phyloP scores from a whole-genome alignment of 2,329 filamentous ascomycete species.

The Pezicula radicicola region DNA sequence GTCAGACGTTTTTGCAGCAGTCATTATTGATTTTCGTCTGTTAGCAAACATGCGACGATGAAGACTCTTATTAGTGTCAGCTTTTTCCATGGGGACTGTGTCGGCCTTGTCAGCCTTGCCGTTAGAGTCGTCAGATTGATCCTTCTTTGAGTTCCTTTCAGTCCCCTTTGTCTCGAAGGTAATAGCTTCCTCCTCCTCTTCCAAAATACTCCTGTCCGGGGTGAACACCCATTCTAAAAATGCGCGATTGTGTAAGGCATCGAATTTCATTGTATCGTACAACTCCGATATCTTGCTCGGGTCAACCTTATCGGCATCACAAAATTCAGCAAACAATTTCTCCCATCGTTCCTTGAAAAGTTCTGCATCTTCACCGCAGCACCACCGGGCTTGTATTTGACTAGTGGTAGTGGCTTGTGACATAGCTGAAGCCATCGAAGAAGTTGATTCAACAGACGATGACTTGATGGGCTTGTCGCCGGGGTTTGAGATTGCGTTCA shows the following conservation, averaged over 20 bases:
- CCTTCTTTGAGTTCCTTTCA: conserved; percentile 20
- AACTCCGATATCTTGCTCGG: conserved; percentile 98
- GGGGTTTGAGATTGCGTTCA: conserved; percentile 53
- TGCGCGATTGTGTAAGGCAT: conserved; percentile 92
- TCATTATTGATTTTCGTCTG: conserved; percentile 58
- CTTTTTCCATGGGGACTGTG: conserved; percentile 19
- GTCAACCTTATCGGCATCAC: conserved; percentile 95
- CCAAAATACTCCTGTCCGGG: conserved; percentile 74
- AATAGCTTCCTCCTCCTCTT: conserved; percentile 54
- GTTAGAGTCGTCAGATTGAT: conserved; percentile 18
- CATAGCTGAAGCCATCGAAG: conserved; percentile 43
- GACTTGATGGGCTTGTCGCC: conserved; percentile 32
- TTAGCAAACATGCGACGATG: conserved; percentile 47
- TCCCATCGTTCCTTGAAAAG: conserved; percentile 97
- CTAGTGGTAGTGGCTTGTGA: conserved; percentile 61
- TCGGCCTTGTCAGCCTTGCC: conserved; percentile 12
- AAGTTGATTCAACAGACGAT: conserved; percentile 38
- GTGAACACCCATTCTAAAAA: conserved; percentile 98
- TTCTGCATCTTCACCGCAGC: conserved; percentile 90
- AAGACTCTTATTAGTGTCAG: conserved; percentile 23
- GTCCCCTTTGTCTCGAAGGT: conserved; percentile 27
- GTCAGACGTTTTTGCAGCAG: conserved; percentile 45
- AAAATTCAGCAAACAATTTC: conserved; percentile 95
- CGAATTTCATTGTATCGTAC: conserved; percentile 99
- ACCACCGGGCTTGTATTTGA: conserved; percentile 88